A percentile compares a stretch with the other conserved stretches of the same genome.
These are phyloP conservation scores for Aspergillus flavus DNA, from an alignment of 2,329 filamentous ascomycete genomes.

Conservation along the genomic window DNA sequence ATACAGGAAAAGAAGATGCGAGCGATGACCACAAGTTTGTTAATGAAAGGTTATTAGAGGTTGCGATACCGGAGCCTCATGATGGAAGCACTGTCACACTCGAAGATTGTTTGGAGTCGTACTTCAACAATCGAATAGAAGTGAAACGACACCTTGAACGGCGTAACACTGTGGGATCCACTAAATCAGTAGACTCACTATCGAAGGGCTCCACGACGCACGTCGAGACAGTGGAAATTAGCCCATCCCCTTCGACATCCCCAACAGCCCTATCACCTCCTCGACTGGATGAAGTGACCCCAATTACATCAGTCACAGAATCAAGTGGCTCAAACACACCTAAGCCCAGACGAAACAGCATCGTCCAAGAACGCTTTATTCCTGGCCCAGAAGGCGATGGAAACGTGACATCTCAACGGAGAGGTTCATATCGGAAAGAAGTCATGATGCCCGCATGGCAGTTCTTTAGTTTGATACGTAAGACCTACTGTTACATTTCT, in stretches of 20 bases:
- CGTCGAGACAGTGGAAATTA: conserved; percentile 48
- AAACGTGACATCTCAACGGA: conserved; percentile 35
- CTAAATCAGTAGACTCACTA: conserved; percentile 38
- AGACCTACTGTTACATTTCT: conserved; percentile 39
- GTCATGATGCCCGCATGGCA: conserved; percentile 97
- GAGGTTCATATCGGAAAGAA: conserved; percentile 65
- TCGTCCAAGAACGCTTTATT: conserved; percentile 48
- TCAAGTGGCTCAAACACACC: conserved; percentile 26
- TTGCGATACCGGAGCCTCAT: conserved; percentile 73
- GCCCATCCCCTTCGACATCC: conserved; percentile 38
- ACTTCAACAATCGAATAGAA: conserved; percentile 93
- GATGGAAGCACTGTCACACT: conserved; percentile 73
- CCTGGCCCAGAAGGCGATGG: conserved; percentile 47
- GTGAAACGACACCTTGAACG: conserved; percentile 75
- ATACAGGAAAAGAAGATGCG: conserved; percentile 80
- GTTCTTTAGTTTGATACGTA: conserved; percentile 90
- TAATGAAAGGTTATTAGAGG: conserved; percentile 85
- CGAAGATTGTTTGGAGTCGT: conserved; percentile 89
- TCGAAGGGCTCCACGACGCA: conserved; percentile 42
- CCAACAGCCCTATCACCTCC: conserved; percentile 30
- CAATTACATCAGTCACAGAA: conserved; percentile 31
- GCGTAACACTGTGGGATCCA: conserved; percentile 58
- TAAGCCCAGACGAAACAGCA: conserved; percentile 41
- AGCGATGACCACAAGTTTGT: conserved; percentile 93
- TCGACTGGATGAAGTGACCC: conserved; percentile 23